These are phyloP conservation scores for Dissophora globulifera DNA, from an alignment of 192 early-diverging fungal species.

Conservation along the genomic window DNA sequence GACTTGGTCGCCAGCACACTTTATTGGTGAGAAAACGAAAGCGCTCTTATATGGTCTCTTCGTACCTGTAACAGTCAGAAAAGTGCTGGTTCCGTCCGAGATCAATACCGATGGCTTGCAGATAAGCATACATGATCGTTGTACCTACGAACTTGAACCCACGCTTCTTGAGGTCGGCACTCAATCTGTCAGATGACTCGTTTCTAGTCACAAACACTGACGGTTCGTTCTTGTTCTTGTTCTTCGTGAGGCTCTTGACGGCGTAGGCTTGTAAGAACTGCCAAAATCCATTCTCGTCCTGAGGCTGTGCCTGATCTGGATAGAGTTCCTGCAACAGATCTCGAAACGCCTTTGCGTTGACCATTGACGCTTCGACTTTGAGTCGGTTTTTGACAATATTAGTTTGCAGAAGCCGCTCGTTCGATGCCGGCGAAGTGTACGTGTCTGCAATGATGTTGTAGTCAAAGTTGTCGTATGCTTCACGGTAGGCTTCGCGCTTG, in stretches of 20 bases:
- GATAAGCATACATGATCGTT: constrained; percentile 41
- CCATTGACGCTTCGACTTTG: constrained; percentile 46
- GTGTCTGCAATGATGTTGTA: constrained; percentile 33
- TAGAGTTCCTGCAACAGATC: constrained; percentile 28
- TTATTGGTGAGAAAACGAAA: neutral
- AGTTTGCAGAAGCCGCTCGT: constrained; percentile 34
- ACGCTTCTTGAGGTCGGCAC: constrained; percentile 44
- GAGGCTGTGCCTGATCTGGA: constrained; percentile 27
- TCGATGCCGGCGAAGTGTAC: constrained; percentile 29
- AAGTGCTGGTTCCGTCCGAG: constrained; percentile 17
- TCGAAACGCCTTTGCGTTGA: constrained; percentile 33
- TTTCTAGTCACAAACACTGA: constrained; percentile 14
- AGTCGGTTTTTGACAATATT: constrained; percentile 47
- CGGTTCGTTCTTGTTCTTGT: neutral
- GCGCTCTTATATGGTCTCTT: too few relatives aligned
- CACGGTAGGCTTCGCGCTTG: constrained; percentile 45
- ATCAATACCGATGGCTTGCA: constrained; percentile 45
- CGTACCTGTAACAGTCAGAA: neutral
- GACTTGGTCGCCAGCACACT: neutral
- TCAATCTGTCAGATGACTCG: constrained; percentile 39
- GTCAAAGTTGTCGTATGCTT: constrained; percentile 44
- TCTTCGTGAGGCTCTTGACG: neutral
- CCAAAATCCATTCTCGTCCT: constrained; percentile 48
- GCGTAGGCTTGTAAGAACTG: constrained; percentile 32
- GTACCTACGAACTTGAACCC: constrained; percentile 53